A percentile compares a stretch with the other conserved stretches of the same genome.
Conservation (phyloP, 495 filamentous ascomycete genomes). For the Neurospora sp. region DNA sequence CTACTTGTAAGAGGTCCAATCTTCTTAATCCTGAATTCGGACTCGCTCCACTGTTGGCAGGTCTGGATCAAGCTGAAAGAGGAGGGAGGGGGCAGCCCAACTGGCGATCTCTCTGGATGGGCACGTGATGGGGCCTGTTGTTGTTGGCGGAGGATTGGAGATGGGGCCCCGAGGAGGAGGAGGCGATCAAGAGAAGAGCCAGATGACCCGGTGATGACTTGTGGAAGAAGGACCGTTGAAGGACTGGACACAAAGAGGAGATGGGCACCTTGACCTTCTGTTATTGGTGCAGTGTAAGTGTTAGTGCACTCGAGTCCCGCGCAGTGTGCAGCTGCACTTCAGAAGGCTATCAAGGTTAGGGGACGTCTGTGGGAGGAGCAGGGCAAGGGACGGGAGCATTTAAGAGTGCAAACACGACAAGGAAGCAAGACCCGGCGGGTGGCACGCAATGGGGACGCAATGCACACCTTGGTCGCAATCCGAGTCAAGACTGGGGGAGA, state of each 20-base stretch:
- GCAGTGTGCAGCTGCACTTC: background rate
- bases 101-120: background rate
- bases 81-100: background rate
- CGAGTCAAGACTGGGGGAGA: background rate
- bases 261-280: background rate
- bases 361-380: background rate
- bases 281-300: background rate
- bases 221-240: background rate
- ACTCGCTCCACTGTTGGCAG: background rate
- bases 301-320: background rate
- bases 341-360: background rate
- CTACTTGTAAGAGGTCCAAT: background rate
- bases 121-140: background rate
- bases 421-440: slow-evolving; percentile 3
- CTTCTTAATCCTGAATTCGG: background rate
- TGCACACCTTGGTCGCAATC: slow-evolving; percentile 18
- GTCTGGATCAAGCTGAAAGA: background rate
- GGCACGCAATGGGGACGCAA: slow-evolving; percentile 28
- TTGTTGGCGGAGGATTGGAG: background rate
- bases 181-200: background rate
- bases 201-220: background rate
- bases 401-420: background rate
- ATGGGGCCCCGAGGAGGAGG: background rate
- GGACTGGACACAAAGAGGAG: background rate
- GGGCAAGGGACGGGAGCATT: background rate